Base-by-base conservation (phyloP, 202 grass and related monocot genomes). In the Cymbopogon flexuosus region DNA sequence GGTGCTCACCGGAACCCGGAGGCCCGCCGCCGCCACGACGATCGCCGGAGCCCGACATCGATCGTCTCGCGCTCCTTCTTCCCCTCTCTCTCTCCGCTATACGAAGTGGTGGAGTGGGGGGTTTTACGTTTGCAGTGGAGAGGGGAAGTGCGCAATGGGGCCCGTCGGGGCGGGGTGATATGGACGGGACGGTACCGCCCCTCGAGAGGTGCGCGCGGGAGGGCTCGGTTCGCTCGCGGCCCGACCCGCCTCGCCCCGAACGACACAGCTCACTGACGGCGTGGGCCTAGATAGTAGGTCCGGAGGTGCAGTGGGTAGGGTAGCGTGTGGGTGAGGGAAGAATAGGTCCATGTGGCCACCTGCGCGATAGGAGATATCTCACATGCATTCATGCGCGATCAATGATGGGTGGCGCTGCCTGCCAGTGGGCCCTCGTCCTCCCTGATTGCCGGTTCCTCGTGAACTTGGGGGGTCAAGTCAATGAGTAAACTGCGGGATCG, bases 21-120 rank as follows among this genome's bases (percentile, higher is more conserved):
- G 35, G 6, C 6, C 65, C 46, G 36, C 68, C 67, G 67, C 27
- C 27, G 27, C 80, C 85, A 74, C 85, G 85, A 19, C 67, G 67
- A 73, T 60, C 80, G 67, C 60, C 80, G 39, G 85, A 47, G 45
- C 47, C 80, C 5, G 85, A 73, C 79, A 87, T 83, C 79, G 60
- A 39, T 6, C 61, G 13, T 8, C 36, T 35, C 58, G 75, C 18
- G 66, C 11, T 63, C 74, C 18, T 45, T 52, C 74, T 11, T 45
- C 9, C 15, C 23, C 5, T 63, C 60, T 31, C 61, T 15, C 61
- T 12, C 18, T 5, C 43, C 12, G 39, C 57, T 61, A 14, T 61
- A 14, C 23, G 4, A 23, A 10, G 23, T 27, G 4, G 57, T 60
- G 57, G 36, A 37, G 36, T 37, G 36, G 36, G 22, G 57, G 58